phyloP scores from a whole-genome alignment of 2,329 filamentous ascomycete species.

The Fusarium sp. region DNA sequence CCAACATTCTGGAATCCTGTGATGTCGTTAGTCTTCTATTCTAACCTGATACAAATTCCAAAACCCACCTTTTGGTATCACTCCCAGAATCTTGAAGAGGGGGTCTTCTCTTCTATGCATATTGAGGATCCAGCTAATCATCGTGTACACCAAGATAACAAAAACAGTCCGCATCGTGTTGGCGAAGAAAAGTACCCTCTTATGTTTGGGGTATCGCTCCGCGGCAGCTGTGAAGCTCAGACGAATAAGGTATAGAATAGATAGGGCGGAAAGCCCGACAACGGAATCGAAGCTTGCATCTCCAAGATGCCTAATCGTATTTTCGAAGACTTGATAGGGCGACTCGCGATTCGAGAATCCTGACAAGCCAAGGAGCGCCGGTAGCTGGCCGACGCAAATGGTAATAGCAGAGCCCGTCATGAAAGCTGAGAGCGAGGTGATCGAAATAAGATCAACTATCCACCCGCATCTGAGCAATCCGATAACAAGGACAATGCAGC shows the following conservation, averaged over 20 bases:
- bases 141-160: constrained; percentile 90
- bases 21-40: constrained; percentile 1
- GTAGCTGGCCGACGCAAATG: constrained; percentile 88
- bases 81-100: constrained; percentile 80
- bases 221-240: constrained; percentile 75
- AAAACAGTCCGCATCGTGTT: constrained; percentile 92
- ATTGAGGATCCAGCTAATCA: constrained; percentile 91
- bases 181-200: constrained; percentile 89
- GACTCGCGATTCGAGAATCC: constrained; percentile 81
- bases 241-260: constrained; percentile 83
- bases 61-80: constrained; percentile 77
- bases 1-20: constrained; percentile 83
- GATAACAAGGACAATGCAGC: constrained; percentile 82
- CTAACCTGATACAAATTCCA: not conserved
- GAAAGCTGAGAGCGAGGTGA: constrained; percentile 92
- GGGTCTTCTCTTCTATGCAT: constrained; percentile 74
- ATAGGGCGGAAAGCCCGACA: constrained; percentile 87
- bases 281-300: constrained; percentile 82
- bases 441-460: constrained; percentile 93
- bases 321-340: constrained; percentile 87
- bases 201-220: constrained; percentile 76
- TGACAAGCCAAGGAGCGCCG: constrained; percentile 83
- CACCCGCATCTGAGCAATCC: constrained; percentile 87
- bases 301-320: constrained; percentile 81
- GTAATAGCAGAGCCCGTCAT: constrained; percentile 97